Conservation (phyloP, 768 basidiomycete species). For the Mycena galopus region DNA sequence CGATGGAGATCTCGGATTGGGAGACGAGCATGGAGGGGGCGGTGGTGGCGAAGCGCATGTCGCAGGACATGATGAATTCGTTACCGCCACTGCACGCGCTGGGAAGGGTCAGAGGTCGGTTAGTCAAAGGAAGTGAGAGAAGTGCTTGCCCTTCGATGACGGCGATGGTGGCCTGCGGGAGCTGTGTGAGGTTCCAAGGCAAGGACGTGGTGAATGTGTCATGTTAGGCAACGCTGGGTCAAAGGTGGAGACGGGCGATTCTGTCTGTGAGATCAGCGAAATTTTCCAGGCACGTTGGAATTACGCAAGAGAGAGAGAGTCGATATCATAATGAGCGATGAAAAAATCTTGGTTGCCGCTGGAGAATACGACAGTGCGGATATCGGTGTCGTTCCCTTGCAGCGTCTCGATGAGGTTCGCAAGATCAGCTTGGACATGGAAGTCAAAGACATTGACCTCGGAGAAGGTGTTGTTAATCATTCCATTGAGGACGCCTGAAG, state of each 20-base stretch:
- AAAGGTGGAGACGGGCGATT: not conserved
- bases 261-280: not conserved
- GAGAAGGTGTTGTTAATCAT: not conserved
- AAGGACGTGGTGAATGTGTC: not conserved
- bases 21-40: conserved; percentile 1
- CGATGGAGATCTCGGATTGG: conserved; percentile 16
- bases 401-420: not conserved
- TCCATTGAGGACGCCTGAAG: not conserved
- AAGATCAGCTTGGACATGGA: not conserved
- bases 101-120: not conserved
- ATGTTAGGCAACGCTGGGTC: not conserved
- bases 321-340: not conserved
- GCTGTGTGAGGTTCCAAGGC: too few relatives aligned
- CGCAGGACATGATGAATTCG: conserved; percentile 1
- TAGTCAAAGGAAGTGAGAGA: too few relatives aligned
- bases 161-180: too few relatives aligned
- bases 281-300: too few relatives aligned
- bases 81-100: not conserved
- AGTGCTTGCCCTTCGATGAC: too few relatives aligned
- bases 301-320: not conserved
- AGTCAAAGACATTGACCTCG: not conserved
- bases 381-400: too few relatives aligned
- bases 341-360: too few relatives aligned
- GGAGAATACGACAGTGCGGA: too few relatives aligned
- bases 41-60: too few relatives aligned